phyloP scores from a whole-genome alignment of 345 rosid species.

The Eucalyptus microcorys region DNA sequence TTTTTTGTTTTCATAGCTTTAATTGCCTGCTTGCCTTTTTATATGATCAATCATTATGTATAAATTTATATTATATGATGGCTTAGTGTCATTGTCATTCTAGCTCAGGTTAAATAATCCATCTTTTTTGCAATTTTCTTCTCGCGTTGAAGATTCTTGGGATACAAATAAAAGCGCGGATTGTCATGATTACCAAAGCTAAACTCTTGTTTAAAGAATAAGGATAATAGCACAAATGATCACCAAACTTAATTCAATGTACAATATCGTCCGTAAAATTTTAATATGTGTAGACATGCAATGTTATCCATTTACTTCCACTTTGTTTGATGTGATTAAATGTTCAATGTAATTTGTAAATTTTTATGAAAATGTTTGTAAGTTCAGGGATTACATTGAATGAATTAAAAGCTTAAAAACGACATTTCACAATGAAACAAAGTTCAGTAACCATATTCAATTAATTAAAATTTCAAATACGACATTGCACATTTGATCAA shows the following conservation, averaged over 20 bases:
- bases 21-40: not conserved
- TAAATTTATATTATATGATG: not conserved
- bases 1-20: not conserved
- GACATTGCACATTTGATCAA: fast-evolving
- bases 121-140: not conserved
- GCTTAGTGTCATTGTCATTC: not conserved
- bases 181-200: not conserved
- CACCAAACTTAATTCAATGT: fast-evolving
- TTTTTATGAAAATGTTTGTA: not conserved
- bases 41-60: not conserved
- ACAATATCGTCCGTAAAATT: fast-evolving
- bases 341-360: not conserved
- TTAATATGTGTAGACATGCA: not conserved
- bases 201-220: not conserved
- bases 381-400: fast-evolving
- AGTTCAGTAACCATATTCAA: fast-evolving
- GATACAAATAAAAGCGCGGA: not conserved
- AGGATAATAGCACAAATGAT: not conserved
- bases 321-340: not conserved
- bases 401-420: not conserved
- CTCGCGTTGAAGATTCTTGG: not conserved
- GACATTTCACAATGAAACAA: not conserved
- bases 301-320: not conserved
- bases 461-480: not conserved
- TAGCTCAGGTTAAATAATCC: not conserved